phyloP scores from a whole-genome alignment of 2,329 filamentous ascomycete genomes.

The Samsoniella hepiali region DNA sequence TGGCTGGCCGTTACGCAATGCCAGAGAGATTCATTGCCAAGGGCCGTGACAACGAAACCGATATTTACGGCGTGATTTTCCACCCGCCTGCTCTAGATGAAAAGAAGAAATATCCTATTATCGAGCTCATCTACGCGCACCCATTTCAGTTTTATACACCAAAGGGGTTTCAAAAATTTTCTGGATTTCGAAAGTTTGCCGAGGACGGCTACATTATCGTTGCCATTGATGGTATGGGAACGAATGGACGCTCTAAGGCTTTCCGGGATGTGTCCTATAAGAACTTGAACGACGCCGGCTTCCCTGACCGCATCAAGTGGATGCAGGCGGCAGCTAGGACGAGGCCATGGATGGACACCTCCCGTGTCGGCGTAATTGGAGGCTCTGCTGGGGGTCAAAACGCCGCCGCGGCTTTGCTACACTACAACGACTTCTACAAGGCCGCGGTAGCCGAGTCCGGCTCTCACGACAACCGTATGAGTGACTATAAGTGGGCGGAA shows the following conservation, averaged over 20 bases:
- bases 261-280: conserved; percentile 32
- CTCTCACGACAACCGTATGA: conserved; percentile 11
- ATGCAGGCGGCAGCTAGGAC: conserved; percentile 25
- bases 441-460: conserved; percentile 26
- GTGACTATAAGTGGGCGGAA: conserved; percentile 7
- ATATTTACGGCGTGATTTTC: conserved; percentile 29
- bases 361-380: conserved; percentile 29
- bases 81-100: conserved; percentile 26
- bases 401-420: conserved; percentile 26
- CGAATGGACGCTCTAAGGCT: conserved; percentile 28
- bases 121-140: conserved; percentile 31
- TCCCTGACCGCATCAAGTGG: conserved; percentile 31
- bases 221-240: conserved; percentile 32
- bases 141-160: conserved; percentile 25
- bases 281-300: conserved; percentile 28
- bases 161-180: conserved; percentile 25
- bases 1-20: not conserved
- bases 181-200: conserved; percentile 23
- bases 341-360: conserved; percentile 30
- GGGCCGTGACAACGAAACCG: conserved; percentile 27
- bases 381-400: conserved; percentile 32
- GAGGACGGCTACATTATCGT: conserved; percentile 30
- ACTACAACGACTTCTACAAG: conserved; percentile 29
- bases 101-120: conserved; percentile 26
- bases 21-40: conserved; percentile 26